A percentile compares a stretch with the other conserved stretches of the same genome.
Evolutionary conservation across 495 filamentous ascomycete species (phyloP).

Genomic region (Penicillium lagena): DNA sequence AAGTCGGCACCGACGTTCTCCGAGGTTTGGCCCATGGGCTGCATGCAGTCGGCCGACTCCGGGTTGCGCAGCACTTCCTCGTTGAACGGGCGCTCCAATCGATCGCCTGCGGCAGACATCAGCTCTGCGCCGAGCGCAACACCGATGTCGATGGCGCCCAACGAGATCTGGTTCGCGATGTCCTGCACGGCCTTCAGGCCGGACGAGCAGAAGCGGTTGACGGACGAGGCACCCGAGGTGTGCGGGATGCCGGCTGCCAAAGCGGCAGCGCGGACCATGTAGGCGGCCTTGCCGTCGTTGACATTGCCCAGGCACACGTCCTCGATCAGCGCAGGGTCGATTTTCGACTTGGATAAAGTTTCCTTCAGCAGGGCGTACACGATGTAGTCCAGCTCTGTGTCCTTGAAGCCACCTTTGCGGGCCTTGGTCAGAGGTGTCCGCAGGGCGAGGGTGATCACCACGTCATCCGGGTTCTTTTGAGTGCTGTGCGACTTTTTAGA

Average conservation of each 20-base stretch:
- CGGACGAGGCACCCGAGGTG: slow-evolving; percentile 69
- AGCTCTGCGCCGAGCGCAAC: slow-evolving; percentile 82
- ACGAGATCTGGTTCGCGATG: slow-evolving; percentile 80
- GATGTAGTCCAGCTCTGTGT: slow-evolving; percentile 83
- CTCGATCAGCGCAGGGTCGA: slow-evolving; percentile 81
- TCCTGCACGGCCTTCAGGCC: slow-evolving; percentile 92
- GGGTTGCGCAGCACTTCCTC: slow-evolving; percentile 67
- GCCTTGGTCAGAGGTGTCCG: slow-evolving; percentile 76
- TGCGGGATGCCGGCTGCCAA: slow-evolving; percentile 93
- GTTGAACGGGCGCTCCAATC: slow-evolving; percentile 66
- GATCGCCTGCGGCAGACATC: slow-evolving; percentile 70
- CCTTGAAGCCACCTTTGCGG: slow-evolving; percentile 85
- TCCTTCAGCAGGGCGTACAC: slow-evolving; percentile 75
- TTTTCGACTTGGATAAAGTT: slow-evolving; percentile 61
- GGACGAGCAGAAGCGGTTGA: slow-evolving; percentile 96
- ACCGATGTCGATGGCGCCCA: slow-evolving; percentile 78
- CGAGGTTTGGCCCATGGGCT: slow-evolving; percentile 95
- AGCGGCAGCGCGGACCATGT: slow-evolving; percentile 80
- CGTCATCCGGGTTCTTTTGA: slow-evolving; percentile 90
- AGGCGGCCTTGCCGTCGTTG: slow-evolving; percentile 77
- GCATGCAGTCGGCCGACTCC: slow-evolving; percentile 79
- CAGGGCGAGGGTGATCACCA: slow-evolving; percentile 82
- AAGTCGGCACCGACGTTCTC: slow-evolving; percentile 97
- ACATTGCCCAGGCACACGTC: slow-evolving; percentile 94
- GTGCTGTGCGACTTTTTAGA: slow-evolving; percentile 48